These are phyloP conservation scores for Didymella segeticola DNA, from an alignment of 2,329 filamentous ascomycete genomes.

Conservation along the genomic window DNA sequence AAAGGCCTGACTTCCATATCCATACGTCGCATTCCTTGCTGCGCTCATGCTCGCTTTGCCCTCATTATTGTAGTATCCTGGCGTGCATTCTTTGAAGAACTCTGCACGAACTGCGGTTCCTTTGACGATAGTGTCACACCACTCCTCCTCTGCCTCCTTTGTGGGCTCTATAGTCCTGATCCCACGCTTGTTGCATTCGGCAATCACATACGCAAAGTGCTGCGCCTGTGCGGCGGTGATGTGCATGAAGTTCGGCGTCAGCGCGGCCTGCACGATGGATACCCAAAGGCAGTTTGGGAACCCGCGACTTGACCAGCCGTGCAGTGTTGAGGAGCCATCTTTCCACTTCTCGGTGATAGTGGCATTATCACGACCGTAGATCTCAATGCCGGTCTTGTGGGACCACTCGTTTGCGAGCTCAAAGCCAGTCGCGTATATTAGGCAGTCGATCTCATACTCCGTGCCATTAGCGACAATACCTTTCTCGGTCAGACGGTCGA, in stretches of 20 bases:
- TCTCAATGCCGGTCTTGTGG: slow-evolving; percentile 44
- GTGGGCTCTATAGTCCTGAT: slow-evolving; percentile 54
- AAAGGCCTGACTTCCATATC: slow-evolving; percentile 40
- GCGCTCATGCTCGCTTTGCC: slow-evolving; percentile 21
- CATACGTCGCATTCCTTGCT: slow-evolving; percentile 40
- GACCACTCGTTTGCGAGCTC: slow-evolving; percentile 41
- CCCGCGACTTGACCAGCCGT: slow-evolving; percentile 56
- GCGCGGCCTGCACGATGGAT: slow-evolving; percentile 25
- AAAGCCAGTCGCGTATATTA: slow-evolving; percentile 59
- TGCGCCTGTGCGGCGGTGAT: slow-evolving; percentile 35
- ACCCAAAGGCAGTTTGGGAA: slow-evolving; percentile 65
- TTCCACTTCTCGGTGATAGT: slow-evolving; percentile 57
- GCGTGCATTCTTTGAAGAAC: slow-evolving; percentile 59
- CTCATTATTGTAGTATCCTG: slow-evolving; percentile 58
- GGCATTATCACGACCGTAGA: slow-evolving; percentile 55
- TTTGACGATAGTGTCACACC: slow-evolving; percentile 52
- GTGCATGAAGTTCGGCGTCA: slow-evolving; percentile 38
- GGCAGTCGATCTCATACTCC: slow-evolving; percentile 57
- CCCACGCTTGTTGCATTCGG: slow-evolving; percentile 40
- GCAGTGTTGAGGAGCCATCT: slow-evolving; percentile 58
- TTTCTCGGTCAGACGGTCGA: slow-evolving; percentile 48
- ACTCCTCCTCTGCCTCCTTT: slow-evolving; percentile 56
- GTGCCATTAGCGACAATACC: slow-evolving; percentile 58
- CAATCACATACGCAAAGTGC: slow-evolving; percentile 57
- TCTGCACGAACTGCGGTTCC: slow-evolving; percentile 51